A percentile compares a stretch with the other conserved stretches of the same genome.
Evolutionary conservation across 768 basidiomycete species (phyloP).

Genomic region (Solioccasus polychromus): DNA sequence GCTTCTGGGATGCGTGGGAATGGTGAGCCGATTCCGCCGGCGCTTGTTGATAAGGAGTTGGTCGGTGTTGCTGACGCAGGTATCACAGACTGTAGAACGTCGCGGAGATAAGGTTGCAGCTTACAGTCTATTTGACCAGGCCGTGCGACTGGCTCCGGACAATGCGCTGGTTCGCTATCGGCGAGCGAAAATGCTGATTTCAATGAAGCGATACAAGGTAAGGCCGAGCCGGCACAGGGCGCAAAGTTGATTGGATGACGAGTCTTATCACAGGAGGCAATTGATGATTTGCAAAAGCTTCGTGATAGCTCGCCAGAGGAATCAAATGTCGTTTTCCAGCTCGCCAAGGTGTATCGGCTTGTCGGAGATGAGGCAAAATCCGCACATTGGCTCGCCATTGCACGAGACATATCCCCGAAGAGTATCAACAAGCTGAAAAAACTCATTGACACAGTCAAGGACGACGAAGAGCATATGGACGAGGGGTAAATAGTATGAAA

Average conservation of each 20-base stretch:
- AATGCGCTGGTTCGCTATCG: conserved; percentile 95
- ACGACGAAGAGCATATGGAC: conserved; percentile 71
- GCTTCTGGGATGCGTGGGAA: conserved; percentile 92
- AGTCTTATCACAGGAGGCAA: conserved; percentile 60
- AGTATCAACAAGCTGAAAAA: conserved; percentile 80
- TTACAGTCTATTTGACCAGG: conserved; percentile 76
- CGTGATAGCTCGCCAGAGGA: conserved; percentile 87
- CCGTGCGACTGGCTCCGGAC: conserved; percentile 74
- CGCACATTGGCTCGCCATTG: conserved; percentile 81
- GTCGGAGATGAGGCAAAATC: conserved; percentile 77
- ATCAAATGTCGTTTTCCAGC: conserved; percentile 94
- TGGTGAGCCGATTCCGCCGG: conserved; percentile 59
- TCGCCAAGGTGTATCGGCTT: conserved; percentile 87
- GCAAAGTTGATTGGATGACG: conserved; percentile 21
- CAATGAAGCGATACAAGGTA: conserved; percentile 83
- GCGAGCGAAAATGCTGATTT: conserved; percentile 86
- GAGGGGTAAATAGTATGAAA: conserved; percentile 49
- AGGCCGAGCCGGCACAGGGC: conserved; percentile 22
- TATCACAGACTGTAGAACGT: conserved; percentile 80
- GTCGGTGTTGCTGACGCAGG: conserved; percentile 8
- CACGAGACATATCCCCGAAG: conserved; percentile 93
- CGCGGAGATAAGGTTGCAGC: conserved; percentile 76
- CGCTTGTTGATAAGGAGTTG: conserved; percentile 18
- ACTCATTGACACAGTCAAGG: conserved; percentile 66
- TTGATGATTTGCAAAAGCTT: conserved; percentile 77